Percentiles rank a stretch among this genome's conserved stretches.
These are phyloP conservation scores for Penstemon barbatus DNA, from an alignment of 257 asterid species.

Conservation along the genomic window DNA sequence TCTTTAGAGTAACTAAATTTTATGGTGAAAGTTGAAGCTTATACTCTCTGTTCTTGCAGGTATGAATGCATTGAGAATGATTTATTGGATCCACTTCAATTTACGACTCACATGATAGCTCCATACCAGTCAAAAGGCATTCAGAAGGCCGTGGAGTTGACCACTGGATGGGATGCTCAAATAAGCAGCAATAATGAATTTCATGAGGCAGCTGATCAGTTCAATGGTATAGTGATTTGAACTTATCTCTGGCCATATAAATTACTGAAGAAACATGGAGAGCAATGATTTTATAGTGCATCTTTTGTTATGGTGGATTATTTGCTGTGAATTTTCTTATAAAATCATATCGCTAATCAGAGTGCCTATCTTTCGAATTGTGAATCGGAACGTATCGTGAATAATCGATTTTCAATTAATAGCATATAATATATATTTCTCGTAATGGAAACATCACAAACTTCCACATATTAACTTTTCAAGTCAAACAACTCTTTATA, in stretches of 20 bases:
- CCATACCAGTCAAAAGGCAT: constrained; percentile 81
- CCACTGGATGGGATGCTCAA: constrained; percentile 41
- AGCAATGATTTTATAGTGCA: constrained; percentile 4
- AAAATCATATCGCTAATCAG: neutral
- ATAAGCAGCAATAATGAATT: constrained; percentile 29
- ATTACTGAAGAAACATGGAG: constrained; percentile 1
- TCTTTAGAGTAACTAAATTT: neutral
- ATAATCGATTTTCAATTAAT: too few relatives aligned
- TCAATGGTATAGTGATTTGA: constrained; percentile 47
- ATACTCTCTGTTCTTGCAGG: constrained; percentile 51
- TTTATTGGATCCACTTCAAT: constrained; percentile 70
- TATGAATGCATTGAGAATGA: constrained; percentile 85
- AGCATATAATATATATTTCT: too few relatives aligned
- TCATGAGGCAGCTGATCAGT: constrained; percentile 39
- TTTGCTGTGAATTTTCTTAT: constrained; percentile 10
- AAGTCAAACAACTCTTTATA: too few relatives aligned
- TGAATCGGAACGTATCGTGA: neutral
- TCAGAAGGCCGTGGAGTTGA: constrained; percentile 73
- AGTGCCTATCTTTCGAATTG: neutral
- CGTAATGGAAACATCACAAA: too few relatives aligned
- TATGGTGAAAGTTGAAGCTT: constrained; percentile 25
- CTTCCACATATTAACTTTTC: too few relatives aligned
- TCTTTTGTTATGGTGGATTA: neutral
- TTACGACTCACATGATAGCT: constrained; percentile 62
- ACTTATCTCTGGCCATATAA: constrained; percentile 12